Percentiles rank a stretch among this genome's conserved stretches.
Conservation (phyloP, 2,329 filamentous ascomycete species). For the Graphilbum fragrans region DNA sequence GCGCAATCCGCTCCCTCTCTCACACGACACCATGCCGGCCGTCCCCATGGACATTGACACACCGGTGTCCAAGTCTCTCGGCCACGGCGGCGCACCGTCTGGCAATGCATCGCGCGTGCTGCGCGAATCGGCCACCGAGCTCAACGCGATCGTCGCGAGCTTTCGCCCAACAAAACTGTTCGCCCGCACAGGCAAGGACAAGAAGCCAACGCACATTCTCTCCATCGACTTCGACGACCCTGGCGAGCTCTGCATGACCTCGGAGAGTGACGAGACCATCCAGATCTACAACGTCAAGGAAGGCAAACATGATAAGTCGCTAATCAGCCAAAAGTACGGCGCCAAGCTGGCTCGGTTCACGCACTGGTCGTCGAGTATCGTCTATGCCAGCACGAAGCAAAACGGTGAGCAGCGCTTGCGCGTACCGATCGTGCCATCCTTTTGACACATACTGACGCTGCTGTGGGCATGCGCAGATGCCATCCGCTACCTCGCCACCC, state of each 20-base stretch:
- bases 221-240: constrained; percentile 96
- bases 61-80: constrained; percentile 19
- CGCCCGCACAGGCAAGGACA: constrained; percentile 40
- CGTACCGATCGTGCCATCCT: no score
- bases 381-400: constrained; percentile 92
- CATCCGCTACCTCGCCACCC: constrained; percentile 76
- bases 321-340: constrained; percentile 94
- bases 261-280: constrained; percentile 87
- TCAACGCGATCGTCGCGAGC: constrained; percentile 64
- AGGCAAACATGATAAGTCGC: constrained; percentile 75
- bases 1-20: neutral
- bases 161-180: constrained; percentile 72
- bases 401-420: constrained; percentile 61
- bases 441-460: no score
- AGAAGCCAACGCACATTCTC: constrained; percentile 53
- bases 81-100: constrained; percentile 24
- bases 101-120: constrained; percentile 39
- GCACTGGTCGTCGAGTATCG: constrained; percentile 78
- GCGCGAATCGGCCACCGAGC: constrained; percentile 45
- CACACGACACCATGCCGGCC: constrained; percentile 28
- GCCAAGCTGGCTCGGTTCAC: constrained; percentile 91
- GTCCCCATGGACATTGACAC: constrained; percentile 46
- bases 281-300: constrained; percentile 92
- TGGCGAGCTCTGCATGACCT: constrained; percentile 82
- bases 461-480: constrained; percentile 51